Evolutionary conservation across 2,329 filamentous ascomycete genomes (phyloP).

Genomic region (Tolypocladium album): DNA sequence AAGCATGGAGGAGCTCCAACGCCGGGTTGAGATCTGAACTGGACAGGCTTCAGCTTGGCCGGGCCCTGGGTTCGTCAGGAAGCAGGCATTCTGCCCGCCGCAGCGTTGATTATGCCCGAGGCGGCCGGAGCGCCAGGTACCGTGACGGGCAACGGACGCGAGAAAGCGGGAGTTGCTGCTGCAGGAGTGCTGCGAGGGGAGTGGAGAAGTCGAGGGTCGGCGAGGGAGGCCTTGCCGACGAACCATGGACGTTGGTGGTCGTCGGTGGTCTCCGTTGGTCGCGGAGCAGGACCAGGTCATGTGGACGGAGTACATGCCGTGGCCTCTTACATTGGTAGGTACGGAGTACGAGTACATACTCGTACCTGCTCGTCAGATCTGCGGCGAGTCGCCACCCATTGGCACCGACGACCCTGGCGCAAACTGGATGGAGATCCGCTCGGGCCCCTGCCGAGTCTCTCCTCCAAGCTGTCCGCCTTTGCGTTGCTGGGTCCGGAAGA

Average conservation of each 20-base stretch:
- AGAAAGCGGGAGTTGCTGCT: slow-evolving; percentile 2
- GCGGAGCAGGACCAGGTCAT: background rate
- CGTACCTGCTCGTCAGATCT: background rate
- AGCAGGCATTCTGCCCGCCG: background rate
- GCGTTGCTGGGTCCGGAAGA: background rate
- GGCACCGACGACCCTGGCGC: background rate
- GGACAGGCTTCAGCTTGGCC: background rate
- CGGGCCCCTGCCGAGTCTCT: background rate
- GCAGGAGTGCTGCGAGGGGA: slow-evolving; percentile 3
- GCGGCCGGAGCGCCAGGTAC: background rate
- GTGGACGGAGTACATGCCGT: background rate
- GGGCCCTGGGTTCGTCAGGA: background rate
- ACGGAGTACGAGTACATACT: too few species aligned
- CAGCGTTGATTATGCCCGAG: background rate
- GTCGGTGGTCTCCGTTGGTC: background rate
- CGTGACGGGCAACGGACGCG: slow-evolving; percentile 4
- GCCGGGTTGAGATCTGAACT: background rate
- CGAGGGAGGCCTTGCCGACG: background rate
- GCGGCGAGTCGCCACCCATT: background rate
- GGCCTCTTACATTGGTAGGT: background rate
- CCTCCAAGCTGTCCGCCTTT: background rate
- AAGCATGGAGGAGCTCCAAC: background rate
- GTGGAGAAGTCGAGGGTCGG: slow-evolving; percentile 3
- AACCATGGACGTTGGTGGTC: background rate
- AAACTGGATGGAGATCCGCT: background rate